Base-by-base conservation (phyloP, 2,329 filamentous ascomycete species). In the Pseudocercospora macadamiae region DNA sequence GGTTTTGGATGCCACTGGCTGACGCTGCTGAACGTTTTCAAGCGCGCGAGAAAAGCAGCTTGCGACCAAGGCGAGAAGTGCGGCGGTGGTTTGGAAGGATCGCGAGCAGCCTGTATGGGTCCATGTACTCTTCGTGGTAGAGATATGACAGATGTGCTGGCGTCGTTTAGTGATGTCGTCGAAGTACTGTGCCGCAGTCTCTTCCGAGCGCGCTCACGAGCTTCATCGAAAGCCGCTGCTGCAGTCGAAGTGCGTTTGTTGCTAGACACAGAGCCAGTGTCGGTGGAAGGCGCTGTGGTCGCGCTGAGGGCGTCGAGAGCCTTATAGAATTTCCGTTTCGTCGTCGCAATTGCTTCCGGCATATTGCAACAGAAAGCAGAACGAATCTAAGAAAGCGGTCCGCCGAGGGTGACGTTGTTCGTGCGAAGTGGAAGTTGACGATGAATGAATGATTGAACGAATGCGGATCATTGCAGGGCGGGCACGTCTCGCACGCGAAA, bases 1-100 rank as follows among this genome's bases (percentile, higher is more conserved):
- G 95, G 93, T 73, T 97, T 97, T 0, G 91, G 89, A n/a, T 90
- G 89, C 93, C 93, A 99, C 72, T 89, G 85, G 54, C 91, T 95
- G 48, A 97, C 87, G 66, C 93, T 91, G 70, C 93, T 89, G 71
- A 96, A 99, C 0, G 91, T 96, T 60, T 89, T 89, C 25, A 99
- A 80, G 21, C 95, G 82, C 67, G 84, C 86, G 9, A 97, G 81
- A 62, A 97, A 92, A 66, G 91, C 86, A 36, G 87, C 86, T 54
- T 95, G 89, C 73, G 95, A 93, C 77, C 88, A 90, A 0, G 95
- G 93, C 54, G 90, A 89, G 77, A 95, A 97, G 68, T 89, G 91
- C 1, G 90, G 86, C 18, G 72, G 65, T 48, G 63, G 61, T 53
- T 61, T 59, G 26, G 63, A 51, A 19, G 26, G 26, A 36, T 63